Base-by-base conservation (phyloP, 108 stramenopile genomes). In the Cyclotella atomus region DNA sequence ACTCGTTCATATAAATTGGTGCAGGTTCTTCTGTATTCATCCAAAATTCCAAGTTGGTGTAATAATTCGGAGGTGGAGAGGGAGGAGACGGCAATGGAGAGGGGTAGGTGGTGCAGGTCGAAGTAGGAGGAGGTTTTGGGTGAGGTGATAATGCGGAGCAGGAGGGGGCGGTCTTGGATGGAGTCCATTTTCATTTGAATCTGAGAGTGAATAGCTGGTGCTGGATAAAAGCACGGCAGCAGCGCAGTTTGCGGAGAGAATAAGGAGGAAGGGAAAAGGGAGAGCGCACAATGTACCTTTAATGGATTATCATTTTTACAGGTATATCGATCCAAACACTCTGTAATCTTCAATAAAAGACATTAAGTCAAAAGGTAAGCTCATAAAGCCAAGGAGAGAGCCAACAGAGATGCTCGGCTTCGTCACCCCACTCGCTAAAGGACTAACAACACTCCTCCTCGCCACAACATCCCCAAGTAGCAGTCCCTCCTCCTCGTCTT, bases 51-150 rank as follows among this genome's bases (percentile, higher is more conserved):
- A 2, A 41, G 60, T 41, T 61, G 60, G 36, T 2, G 36, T 20
- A 61, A 27, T 20, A 41, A 21, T 36, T 61, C 60, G 36, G 20
- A 27, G 20, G 60, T 61, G 35, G 60, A 43, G 17, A 61, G 60
- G 36, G 60, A 38, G 36, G 60, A 15, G 35, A 61, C 36, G 60
- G 60, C 60, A n/a, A 23, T 21, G n/a, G 60, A 30, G 60, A 61
- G 60, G 1, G 60, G 60, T 15, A 61, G 60, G 60, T 61, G 60
- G 36, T 61, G 60, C 25, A 61, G 60, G 36, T 35, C 16, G 36
- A 32, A 57, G 56, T 57, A 30, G 56, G 12, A 15, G 10, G 12
- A 4, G 28, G 28, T 30, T 12, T 29, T 29, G 56, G 56, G 60
- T 27, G 60, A 36, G 19, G 41, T 9, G 60, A 61, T 61, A 9